Evolutionary conservation across 768 basidiomycete species (phyloP), one percentile per base, ranked within the genome.

Genomic region (Sporobolomyces roseus): DNA sequence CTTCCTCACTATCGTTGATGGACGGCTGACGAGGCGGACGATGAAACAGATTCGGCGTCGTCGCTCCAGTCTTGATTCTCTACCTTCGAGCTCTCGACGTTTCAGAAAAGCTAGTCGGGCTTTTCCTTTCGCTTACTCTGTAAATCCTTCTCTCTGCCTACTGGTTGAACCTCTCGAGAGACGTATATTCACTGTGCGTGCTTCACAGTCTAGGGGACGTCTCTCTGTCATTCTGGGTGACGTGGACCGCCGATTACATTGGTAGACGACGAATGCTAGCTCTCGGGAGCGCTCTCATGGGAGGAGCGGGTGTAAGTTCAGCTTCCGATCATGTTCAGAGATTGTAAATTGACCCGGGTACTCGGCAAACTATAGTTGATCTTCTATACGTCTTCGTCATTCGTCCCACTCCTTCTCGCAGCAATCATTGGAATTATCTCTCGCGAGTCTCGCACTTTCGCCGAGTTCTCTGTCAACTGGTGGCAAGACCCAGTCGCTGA

Each of bases 91-190:
- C 68, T 0, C 52, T 77, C 30, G 73, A 55, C 35, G 66, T 78
- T 48, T 66, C 74, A 32, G 78, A 77, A 46, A 61, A 70, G 29
- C 69, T 63, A 1, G 74, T 78, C 56, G 78, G 78, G 9, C 51
- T 75, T 19, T 78, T 78, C 68, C 75, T 78, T 61, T 72, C 75
- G 19, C 63, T 78, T 21, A 78, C 78, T 1, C 70, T 69, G n/a
- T n/a, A n/a, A n/a, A n/a, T n/a, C n/a, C n/a, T n/a, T n/a, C n/a
- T n/a, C n/a, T n/a, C n/a, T n/a, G n/a, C n/a, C n/a, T n/a, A n/a
- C n/a, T n/a, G n/a, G n/a, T n/a, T n/a, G n/a, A n/a, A n/a, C n/a
- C n/a, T n/a, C n/a, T n/a, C n/a, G n/a, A n/a, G n/a, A n/a, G n/a
- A n/a, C n/a, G n/a, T n/a, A n/a, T n/a, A n/a, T n/a, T n/a, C n/a